Evolutionary conservation across 176 grass and related monocot species (phyloP).

Genomic region (Aegilops sharonensis): DNA sequence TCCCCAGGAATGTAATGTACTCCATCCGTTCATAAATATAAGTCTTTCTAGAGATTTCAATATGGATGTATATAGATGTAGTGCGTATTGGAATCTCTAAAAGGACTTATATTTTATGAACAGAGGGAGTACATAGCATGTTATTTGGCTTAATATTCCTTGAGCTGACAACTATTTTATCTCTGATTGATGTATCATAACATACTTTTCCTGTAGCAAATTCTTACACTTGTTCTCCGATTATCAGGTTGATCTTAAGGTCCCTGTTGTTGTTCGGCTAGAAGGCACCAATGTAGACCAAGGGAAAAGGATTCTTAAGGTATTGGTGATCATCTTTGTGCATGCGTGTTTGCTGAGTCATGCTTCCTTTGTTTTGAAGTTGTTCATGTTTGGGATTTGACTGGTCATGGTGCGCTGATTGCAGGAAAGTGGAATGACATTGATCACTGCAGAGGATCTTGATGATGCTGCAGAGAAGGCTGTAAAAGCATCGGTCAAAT

Average conservation of each 20-base stretch:
- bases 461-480: slow-evolving; percentile 97
- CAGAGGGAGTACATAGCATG: not conserved
- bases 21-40: too few species aligned
- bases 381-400: not conserved
- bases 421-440: slow-evolving; percentile 90
- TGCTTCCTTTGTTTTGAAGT: not conserved
- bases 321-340: slow-evolving; percentile 27
- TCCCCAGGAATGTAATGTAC: not conserved
- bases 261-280: slow-evolving; percentile 93
- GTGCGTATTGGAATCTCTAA: too few species aligned
- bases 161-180: not conserved
- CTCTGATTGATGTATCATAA: not conserved
- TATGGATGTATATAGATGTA: too few species aligned
- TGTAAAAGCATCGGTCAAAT: slow-evolving; percentile 63
- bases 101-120: too few species aligned
- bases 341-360: not conserved
- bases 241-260: slow-evolving; percentile 90
- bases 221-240: not conserved
- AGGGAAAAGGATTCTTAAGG: slow-evolving; percentile 99
- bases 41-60: too few species aligned
- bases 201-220: not conserved
- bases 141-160: not conserved
- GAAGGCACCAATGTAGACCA: slow-evolving; percentile 99
- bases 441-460: slow-evolving; percentile 97
- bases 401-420: slow-evolving; percentile 17